Evolutionary conservation across 2,329 filamentous ascomycete species (phyloP).

Genomic region (Calonectria hawksworthii): DNA sequence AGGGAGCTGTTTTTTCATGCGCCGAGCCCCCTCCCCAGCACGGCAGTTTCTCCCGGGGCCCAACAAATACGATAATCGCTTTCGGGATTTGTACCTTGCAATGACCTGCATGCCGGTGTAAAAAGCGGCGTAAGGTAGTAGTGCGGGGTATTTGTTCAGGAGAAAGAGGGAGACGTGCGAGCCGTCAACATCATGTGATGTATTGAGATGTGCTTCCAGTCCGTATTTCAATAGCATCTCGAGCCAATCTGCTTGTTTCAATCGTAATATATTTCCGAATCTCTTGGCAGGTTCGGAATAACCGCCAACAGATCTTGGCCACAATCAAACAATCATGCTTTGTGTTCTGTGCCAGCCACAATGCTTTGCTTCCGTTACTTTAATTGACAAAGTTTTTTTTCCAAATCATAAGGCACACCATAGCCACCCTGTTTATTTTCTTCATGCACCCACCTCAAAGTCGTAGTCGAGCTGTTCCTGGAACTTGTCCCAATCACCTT

Average conservation of each 20-base stretch:
- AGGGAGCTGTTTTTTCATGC: neutral
- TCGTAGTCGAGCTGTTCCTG: slow-evolving; percentile 21
- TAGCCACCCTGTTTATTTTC: neutral
- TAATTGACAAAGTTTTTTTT: neutral
- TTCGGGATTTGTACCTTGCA: neutral
- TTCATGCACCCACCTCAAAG: slow-evolving; percentile 10
- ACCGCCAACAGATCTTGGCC: neutral
- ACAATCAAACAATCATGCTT: neutral
- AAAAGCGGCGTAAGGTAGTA: neutral
- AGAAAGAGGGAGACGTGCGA: neutral
- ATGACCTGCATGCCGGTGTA: neutral
- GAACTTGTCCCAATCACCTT: slow-evolving; percentile 28
- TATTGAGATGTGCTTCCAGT: neutral
- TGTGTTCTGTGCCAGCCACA: neutral
- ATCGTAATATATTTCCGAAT: neutral
- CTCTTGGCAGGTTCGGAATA: neutral
- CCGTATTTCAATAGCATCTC: neutral
- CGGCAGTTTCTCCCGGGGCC: neutral
- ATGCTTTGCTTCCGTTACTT: neutral
- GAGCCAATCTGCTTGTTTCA: neutral
- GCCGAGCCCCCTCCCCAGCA: neutral
- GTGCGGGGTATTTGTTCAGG: neutral
- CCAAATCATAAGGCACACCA: too few species aligned
- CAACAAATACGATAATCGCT: neutral
- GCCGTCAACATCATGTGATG: too few species aligned